These are phyloP conservation scores for Proliferodiscus dingleyae DNA, from an alignment of 2,329 filamentous ascomycete species.

Conservation along the genomic window DNA sequence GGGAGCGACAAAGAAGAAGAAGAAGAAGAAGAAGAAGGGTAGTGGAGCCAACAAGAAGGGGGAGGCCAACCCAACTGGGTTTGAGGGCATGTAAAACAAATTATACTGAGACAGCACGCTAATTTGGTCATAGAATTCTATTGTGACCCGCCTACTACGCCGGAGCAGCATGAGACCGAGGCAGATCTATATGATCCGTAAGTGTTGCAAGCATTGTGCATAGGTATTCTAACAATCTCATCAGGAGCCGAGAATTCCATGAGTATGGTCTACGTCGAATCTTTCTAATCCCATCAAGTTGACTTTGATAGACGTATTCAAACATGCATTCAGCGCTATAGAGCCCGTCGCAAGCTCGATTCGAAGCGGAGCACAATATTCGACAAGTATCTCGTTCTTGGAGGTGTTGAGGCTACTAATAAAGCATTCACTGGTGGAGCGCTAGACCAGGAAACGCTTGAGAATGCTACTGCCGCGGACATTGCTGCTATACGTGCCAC, in stretches of 20 bases:
- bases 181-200: constrained; percentile 62
- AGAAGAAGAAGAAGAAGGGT: constrained; percentile 41
- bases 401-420: constrained; percentile 63
- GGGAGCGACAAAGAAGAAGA: constrained; percentile 5
- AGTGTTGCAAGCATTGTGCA: constrained; percentile 33
- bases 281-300: constrained; percentile 9
- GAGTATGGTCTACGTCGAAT: constrained; percentile 49
- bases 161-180: constrained; percentile 61
- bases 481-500: constrained; percentile 60
- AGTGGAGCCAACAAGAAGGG: constrained; percentile 33
- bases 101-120: neutral
- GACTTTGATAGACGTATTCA: constrained; percentile 61
- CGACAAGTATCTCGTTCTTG: constrained; percentile 74
- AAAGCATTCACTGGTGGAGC: constrained; percentile 59
- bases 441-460: constrained; percentile 54
- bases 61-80: constrained; percentile 50
- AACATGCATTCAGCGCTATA: constrained; percentile 77
- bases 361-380: constrained; percentile 60
- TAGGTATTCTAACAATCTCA: constrained; percentile 2
- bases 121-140: constrained; percentile 54
- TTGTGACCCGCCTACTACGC: constrained; percentile 73
- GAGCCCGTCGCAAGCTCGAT: constrained; percentile 69
- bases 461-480: constrained; percentile 57
- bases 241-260: constrained; percentile 48
- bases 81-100: constrained; percentile 50